Base-by-base conservation (phyloP, 2,329 filamentous ascomycete species). In the Cryphonectria carpinicola region DNA sequence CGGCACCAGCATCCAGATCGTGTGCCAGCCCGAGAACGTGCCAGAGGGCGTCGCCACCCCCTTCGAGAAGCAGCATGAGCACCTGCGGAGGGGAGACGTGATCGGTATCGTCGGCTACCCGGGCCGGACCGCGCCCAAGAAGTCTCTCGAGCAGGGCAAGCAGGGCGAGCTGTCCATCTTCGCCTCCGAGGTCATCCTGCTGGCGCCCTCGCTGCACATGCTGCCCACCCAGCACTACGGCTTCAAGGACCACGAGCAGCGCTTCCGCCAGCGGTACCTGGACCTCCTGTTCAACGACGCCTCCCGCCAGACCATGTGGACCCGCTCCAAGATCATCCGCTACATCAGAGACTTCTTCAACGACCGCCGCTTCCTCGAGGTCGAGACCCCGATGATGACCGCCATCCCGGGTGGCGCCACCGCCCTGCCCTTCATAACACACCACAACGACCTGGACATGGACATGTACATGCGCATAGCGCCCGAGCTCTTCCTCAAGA, bases 341-440 rank as follows among this genome's bases (percentile, higher is more conserved):
- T 98, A 94, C 80, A 92, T 99, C 75, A 93, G 96, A 75, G 88
- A 89, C 77, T 99, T 92, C 86, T 93, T 99, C 76, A 93, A 98
- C 77, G 88, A 91, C 76, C 88, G 92, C 68, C 93, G 95, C 77
- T 99, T 99, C 81, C 86, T 94, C 69, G 95, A 98, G 81, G 95
- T 98, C 37, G 94, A 98, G 84, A 99, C 96, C 0, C 95, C 96
- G 6, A 98, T 98, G 89, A 95, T 99, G 88, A 97, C 97, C 80
- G 89, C 93, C 77, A 97, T 97, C 79, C 94, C 96, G 41, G 97
- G 96, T 76, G 96, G 96, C 79, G 96, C 96, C 46, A 98, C 96
- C 1, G 96, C 96, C 71, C 94, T 93, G 84, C 96, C 96, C 6
- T 99, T 99, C 83, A 86, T 93, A 76, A 98, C 96, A 19, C 92